A percentile compares a stretch with the other conserved stretches of the same genome.
Conservation (phyloP, 176 grass and related monocot species). For the Pontederia crassipes region DNA sequence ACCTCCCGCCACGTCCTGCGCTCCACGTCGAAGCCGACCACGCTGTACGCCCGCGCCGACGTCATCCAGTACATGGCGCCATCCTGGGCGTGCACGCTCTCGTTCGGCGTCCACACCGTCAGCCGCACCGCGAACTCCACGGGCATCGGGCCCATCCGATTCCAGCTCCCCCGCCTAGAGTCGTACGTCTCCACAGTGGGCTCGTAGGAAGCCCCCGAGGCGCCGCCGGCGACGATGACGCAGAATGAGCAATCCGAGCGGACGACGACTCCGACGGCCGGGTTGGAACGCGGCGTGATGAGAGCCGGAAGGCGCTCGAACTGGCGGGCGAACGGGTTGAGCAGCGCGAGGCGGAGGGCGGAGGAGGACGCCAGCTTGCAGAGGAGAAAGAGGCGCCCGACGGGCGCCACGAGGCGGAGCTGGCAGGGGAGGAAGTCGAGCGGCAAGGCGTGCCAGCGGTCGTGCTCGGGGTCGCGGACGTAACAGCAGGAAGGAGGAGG, state of each 20-base stretch:
- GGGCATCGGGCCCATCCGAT: conserved; percentile 24
- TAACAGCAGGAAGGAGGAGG: not conserved
- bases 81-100: conserved; percentile 26
- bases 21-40: conserved; percentile 27
- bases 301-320: conserved; percentile 19
- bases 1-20: conserved; percentile 33
- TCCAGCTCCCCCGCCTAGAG: conserved; percentile 16
- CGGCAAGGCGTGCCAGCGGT: conserved; percentile 24
- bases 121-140: conserved; percentile 33
- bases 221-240: conserved; percentile 28
- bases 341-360: conserved; percentile 22
- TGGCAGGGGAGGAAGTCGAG: not conserved
- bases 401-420: conserved; percentile 24
- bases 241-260: conserved; percentile 11
- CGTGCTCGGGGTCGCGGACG: conserved; percentile 10
- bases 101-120: conserved; percentile 39
- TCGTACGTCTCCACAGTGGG: conserved; percentile 32
- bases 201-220: conserved; percentile 21
- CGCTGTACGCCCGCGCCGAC: conserved; percentile 37
- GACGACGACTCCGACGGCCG: conserved; percentile 24
- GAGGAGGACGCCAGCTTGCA: conserved; percentile 16
- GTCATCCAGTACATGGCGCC: conserved; percentile 38
- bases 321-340: not conserved
- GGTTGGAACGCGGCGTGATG: conserved; percentile 21
- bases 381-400: conserved; percentile 17